These are phyloP conservation scores for Saccharomyces paradoxus DNA, from an alignment of 805 yeast genomes.

Conservation along the genomic window DNA sequence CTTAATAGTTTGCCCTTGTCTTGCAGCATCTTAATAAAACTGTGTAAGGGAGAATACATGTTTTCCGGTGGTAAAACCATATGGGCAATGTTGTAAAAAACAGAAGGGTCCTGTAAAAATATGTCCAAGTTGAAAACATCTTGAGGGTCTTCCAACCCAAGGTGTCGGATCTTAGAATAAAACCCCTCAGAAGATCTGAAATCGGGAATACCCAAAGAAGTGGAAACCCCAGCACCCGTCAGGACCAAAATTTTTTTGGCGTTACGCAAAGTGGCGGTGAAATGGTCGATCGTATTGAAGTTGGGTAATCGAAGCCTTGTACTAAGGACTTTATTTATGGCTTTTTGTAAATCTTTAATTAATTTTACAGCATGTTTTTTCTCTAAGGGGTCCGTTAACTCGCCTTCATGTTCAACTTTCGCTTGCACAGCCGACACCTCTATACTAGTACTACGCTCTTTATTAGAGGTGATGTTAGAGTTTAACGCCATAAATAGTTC, in stretches of 20 bases:
- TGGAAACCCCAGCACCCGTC: conserved; percentile 92
- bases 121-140: conserved; percentile 71
- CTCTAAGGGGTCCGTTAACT: conserved; percentile 29
- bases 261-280: conserved; percentile 42
- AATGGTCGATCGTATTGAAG: conserved; percentile 52
- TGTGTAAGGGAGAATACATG: conserved; percentile 68
- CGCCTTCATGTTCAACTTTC: conserved; percentile 12
- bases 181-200: conserved; percentile 85
- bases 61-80: conserved; percentile 70
- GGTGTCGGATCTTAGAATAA: conserved; percentile 55
- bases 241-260: conserved; percentile 61
- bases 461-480: conserved; percentile 10
- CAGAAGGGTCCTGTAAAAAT: conserved; percentile 68
- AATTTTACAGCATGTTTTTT: conserved; percentile 40
- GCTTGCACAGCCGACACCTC: conserved; percentile 10
- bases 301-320: conserved; percentile 48
- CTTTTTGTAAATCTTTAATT: conserved; percentile 49
- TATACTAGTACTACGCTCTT: conserved; percentile 4
- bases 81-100: conserved; percentile 81
- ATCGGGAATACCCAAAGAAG: conserved; percentile 86
- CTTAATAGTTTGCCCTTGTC: conserved; percentile 71
- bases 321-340: conserved; percentile 52
- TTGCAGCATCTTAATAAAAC: conserved; percentile 63
- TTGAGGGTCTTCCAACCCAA: conserved; percentile 80
- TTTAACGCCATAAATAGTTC: conserved; percentile 29